Evolutionary conservation across 108 stramenopile species (phyloP), one percentile per base, ranked within the genome.

Genomic region (Cyclotella cryptica): DNA sequence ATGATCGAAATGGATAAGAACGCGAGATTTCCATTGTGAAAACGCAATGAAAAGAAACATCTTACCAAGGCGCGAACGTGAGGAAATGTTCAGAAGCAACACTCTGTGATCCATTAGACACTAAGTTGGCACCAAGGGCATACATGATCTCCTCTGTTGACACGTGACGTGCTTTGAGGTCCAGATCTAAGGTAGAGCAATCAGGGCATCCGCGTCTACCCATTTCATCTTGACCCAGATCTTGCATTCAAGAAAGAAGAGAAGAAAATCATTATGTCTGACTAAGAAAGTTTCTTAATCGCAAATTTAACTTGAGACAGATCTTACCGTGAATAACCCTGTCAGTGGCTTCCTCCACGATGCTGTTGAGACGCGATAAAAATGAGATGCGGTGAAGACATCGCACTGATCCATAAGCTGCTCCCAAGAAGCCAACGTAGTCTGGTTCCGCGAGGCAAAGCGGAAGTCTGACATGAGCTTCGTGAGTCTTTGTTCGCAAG

Each of bases 201-300:
- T 90, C 91, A 40, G 71, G 85, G 67, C 94, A 95, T 0, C 94
- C 94, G 53, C 94, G 80, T 67, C 86, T 85, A 26, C 85, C 90
- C 27, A 95, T 78, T 60, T 91, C 92, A 67, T 95, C 92, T 43
- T 81, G 73, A 21, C 94, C 94, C 11, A 95, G 79, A 35, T 79
- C 81, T 63, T n/a, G 27, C 3, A 54, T 17, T n/a, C 39, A 42
- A 12, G 10, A 41, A 49, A 19, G 1, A 29, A 66, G 51, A 22
- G 27, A 3, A 18, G 46, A n/a, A n/a, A n/a, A n/a, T n/a, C n/a
- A n/a, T 47, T 10, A 28, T 67, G 39, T 42, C 6, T 1, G 40
- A 57, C 41, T 6, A 35, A 60, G 60, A 44, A 45, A 81, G 29
- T 52, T 52, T n/a, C 3, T 60, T 22, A 39, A 35, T 30, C 26